Percentiles rank a stretch among this genome's conserved stretches.
Conservation (phyloP, 148 eudicot genomes). For the Talinum fruticosum region DNA sequence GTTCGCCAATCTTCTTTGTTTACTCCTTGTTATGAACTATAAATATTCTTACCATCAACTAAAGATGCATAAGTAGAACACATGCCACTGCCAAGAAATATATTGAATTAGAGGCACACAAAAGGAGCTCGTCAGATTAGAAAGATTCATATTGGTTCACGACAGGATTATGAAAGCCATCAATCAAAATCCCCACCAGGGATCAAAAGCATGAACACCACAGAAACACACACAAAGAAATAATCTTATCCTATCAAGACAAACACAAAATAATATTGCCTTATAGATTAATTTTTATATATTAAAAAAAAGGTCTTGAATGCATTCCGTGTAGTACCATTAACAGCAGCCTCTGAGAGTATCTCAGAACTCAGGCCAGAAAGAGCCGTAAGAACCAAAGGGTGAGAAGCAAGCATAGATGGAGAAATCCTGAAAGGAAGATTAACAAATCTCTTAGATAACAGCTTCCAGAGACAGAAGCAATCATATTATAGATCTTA, state of each 20-base stretch:
- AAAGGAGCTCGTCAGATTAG: background rate
- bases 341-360: slow-evolving; percentile 83
- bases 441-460: slow-evolving; percentile 11
- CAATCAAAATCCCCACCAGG: background rate
- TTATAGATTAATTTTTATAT: background rate
- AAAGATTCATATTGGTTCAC: background rate
- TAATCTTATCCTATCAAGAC: background rate
- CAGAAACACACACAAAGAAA: background rate
- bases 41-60: background rate
- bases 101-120: background rate
- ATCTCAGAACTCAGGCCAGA: slow-evolving; percentile 79
- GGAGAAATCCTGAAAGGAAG: slow-evolving; percentile 72
- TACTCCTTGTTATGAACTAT: background rate
- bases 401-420: slow-evolving; percentile 80
- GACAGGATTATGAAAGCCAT: background rate
- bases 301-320: background rate
- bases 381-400: slow-evolving; percentile 81
- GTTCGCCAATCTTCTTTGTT: background rate
- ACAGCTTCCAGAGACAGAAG: slow-evolving; percentile 10
- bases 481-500: background rate
- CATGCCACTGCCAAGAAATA: background rate
- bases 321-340: slow-evolving; percentile 51
- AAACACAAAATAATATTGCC: background rate
- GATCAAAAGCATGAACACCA: background rate
- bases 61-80: background rate